Evolutionary conservation across 1,284 basidiomycete genomes (phyloP).

Genomic region (Melampsora americana): DNA sequence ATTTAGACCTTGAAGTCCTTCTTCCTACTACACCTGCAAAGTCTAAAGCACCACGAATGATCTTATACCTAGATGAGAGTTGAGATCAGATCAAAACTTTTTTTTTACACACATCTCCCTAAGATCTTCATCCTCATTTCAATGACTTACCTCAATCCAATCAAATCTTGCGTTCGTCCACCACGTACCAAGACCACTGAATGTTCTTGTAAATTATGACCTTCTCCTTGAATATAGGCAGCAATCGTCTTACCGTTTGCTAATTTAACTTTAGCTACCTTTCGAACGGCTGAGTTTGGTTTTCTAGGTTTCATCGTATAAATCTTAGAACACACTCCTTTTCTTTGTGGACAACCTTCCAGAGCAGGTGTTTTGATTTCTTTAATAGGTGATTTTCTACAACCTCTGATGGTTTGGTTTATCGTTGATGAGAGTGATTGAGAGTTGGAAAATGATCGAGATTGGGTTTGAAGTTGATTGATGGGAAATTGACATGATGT

Average conservation of each 20-base stretch:
- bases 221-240: conserved; percentile 96
- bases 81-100: not conserved
- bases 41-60: conserved; percentile 89
- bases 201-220: conserved; percentile 97
- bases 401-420: conserved; percentile 69
- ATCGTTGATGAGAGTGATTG: conserved; percentile 65
- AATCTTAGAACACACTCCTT: conserved; percentile 81
- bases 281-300: conserved; percentile 97
- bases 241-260: conserved; percentile 82
- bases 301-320: conserved; percentile 90
- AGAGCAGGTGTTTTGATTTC: conserved; percentile 73
- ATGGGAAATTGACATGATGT: no score
- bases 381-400: conserved; percentile 46
- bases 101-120: not conserved
- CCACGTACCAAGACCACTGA: conserved; percentile 90
- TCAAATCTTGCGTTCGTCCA: conserved; percentile 93
- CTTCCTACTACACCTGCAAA: conserved; percentile 85
- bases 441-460: conserved; percentile 64
- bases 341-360: conserved; percentile 73
- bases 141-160: conserved; percentile 77
- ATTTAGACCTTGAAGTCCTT: conserved; percentile 78
- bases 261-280: conserved; percentile 90
- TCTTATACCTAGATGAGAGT: conserved; percentile 71
- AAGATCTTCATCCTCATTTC: not conserved
- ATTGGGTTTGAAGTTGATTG: no score